Percentiles rank a stretch among this genome's conserved stretches.
Conservation (phyloP, 2,329 filamentous ascomycete genomes). For the Neofusicoccum kwambonambiense region DNA sequence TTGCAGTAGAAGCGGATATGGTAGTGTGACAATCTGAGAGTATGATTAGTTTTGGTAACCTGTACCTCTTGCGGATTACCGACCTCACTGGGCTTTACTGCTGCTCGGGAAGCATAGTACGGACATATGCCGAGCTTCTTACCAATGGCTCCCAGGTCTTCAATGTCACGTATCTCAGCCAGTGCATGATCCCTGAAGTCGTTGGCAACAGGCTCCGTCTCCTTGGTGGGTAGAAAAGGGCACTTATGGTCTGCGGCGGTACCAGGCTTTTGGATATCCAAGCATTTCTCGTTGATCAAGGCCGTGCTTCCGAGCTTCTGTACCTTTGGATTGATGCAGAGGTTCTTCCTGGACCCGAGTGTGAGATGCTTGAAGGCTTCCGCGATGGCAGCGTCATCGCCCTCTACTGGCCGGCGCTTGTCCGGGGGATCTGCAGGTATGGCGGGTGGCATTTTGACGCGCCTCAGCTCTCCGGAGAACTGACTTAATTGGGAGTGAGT, state of each 20-base stretch:
- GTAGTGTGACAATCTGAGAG: conserved; percentile 74
- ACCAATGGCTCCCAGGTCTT: conserved; percentile 79
- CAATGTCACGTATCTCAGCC: conserved; percentile 86
- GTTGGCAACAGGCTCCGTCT: conserved; percentile 68
- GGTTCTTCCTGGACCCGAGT: conserved; percentile 79
- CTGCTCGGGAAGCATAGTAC: conserved; percentile 90
- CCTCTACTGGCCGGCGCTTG: not conserved
- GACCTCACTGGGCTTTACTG: conserved; percentile 75
- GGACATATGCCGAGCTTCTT: conserved; percentile 80
- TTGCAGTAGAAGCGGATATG: conserved; percentile 87
- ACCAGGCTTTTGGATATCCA: conserved; percentile 79
- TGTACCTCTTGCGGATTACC: conserved; percentile 14
- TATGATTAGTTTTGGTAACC: not conserved
- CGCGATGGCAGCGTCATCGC: conserved; percentile 32
- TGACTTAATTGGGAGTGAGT: conserved; percentile 91
- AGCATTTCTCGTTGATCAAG: conserved; percentile 89
- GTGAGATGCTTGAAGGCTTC: conserved; percentile 78
- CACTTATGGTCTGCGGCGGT: conserved; percentile 67
- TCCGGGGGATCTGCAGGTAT: conserved; percentile 49
- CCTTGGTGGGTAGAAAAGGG: conserved; percentile 72
- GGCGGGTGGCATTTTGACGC: conserved; percentile 74
- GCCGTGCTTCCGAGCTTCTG: conserved; percentile 65
- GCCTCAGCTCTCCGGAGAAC: conserved; percentile 77
- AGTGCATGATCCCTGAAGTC: conserved; percentile 83
- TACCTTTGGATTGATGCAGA: conserved; percentile 87